Conservation (phyloP, 208 protist species). For the Novymonas esmeraldas region DNA sequence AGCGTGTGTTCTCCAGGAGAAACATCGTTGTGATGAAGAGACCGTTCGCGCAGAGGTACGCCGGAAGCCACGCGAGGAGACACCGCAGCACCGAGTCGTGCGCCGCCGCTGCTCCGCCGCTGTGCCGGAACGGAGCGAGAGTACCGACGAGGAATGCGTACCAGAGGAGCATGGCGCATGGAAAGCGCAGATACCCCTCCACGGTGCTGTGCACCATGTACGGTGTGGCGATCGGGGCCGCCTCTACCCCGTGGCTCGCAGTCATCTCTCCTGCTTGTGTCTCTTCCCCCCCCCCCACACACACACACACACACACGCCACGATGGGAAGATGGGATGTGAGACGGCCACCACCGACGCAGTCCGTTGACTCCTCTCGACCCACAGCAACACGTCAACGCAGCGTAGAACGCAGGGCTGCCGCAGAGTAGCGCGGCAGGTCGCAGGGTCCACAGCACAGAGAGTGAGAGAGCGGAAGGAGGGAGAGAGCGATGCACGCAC, state of each 20-base stretch:
- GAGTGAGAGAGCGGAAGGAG: too few relatives aligned
- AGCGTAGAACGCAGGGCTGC: too few relatives aligned
- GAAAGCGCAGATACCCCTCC: constrained; percentile 29
- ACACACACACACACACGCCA: not conserved
- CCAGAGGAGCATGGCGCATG: constrained; percentile 20
- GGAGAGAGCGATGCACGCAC: too few relatives aligned
- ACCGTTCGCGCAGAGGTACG: constrained; percentile 25
- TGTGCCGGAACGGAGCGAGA: constrained; percentile 13
- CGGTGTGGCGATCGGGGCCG: constrained; percentile 11
- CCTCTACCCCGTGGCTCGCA: not conserved
- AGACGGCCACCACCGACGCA: too few relatives aligned
- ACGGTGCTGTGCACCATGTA: constrained; percentile 15
- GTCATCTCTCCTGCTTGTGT: not conserved
- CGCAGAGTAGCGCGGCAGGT: too few relatives aligned
- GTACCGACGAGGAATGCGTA: constrained; percentile 17
- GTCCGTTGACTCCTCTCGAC: too few relatives aligned
- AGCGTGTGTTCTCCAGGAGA: constrained; percentile 46
- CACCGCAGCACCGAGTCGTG: not conserved
- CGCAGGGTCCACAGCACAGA: too few relatives aligned
- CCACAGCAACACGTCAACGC: too few relatives aligned
- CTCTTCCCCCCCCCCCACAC: not conserved
- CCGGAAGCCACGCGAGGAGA: constrained; percentile 11
- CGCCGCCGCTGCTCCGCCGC: not conserved
- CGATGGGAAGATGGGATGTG: too few relatives aligned
- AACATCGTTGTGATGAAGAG: constrained; percentile 30